phyloP scores from a whole-genome alignment of 352 stramenopile genomes.

The Pythium aquatile region DNA sequence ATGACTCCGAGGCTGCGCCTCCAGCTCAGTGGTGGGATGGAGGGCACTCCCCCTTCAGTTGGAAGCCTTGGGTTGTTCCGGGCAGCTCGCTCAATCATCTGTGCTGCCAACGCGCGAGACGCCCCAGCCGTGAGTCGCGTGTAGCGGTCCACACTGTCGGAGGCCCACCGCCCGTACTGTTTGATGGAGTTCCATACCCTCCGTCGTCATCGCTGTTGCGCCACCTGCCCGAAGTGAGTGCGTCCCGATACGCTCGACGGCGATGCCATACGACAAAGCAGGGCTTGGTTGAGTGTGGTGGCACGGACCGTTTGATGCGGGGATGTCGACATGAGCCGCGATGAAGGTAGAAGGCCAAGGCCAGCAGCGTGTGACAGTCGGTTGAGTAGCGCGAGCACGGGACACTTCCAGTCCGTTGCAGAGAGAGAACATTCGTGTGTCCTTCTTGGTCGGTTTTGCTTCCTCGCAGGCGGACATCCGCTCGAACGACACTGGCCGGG shows the following conservation, averaged over 20 bases:
- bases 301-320: not conserved
- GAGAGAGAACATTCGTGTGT: not conserved
- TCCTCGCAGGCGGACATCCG: conserved; percentile 15
- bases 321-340: not conserved
- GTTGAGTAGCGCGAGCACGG: not conserved
- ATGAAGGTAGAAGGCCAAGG: not conserved
- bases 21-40: conserved; percentile 1
- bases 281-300: not conserved
- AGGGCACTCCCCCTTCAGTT: not conserved
- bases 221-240: conserved; percentile 14
- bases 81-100: not conserved
- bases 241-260: not conserved
- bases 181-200: conserved; percentile 11
- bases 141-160: conserved; percentile 2
- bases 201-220: conserved; percentile 10
- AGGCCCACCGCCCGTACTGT: conserved; percentile 5
- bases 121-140: not conserved
- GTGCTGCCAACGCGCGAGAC: not conserved
- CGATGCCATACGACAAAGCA: not conserved
- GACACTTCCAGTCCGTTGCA: conserved; percentile 5
- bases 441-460: conserved; percentile 26
- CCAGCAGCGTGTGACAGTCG: not conserved
- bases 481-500: not conserved
- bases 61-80: not conserved
- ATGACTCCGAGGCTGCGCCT: not conserved